Evolutionary conservation across 2,329 filamentous ascomycete species (phyloP).

Genomic region (Sclerotinia spermophila): DNA sequence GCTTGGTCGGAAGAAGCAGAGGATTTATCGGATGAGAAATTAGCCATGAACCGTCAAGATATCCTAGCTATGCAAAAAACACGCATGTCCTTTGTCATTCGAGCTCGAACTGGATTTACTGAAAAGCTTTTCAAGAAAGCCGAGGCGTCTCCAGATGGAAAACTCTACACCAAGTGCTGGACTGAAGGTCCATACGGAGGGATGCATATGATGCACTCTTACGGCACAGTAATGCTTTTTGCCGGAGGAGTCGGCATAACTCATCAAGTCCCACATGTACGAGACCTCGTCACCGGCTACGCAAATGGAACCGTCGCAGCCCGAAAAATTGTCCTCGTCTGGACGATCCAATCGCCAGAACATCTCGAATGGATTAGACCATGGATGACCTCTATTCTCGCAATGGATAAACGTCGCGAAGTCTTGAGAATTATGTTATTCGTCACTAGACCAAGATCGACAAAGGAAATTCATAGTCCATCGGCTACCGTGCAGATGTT

Average conservation of each 20-base stretch:
- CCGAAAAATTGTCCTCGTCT: conserved; percentile 69
- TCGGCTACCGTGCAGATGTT: conserved; percentile 80
- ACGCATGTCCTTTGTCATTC: conserved; percentile 67
- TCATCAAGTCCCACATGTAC: conserved; percentile 72
- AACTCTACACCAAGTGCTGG: conserved; percentile 60
- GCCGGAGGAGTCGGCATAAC: conserved; percentile 80
- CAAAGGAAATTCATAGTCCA: conserved; percentile 77
- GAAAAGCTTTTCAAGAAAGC: conserved; percentile 66
- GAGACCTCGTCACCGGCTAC: conserved; percentile 66
- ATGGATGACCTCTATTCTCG: conserved; percentile 78
- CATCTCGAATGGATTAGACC: conserved; percentile 80
- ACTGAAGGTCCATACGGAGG: conserved; percentile 78
- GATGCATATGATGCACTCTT: conserved; percentile 66
- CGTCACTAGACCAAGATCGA: conserved; percentile 69
- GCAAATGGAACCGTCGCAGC: conserved; percentile 66
- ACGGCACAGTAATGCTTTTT: conserved; percentile 75
- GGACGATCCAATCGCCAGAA: conserved; percentile 76
- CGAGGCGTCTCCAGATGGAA: conserved; percentile 55
- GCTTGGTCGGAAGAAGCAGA: conserved; percentile 71
- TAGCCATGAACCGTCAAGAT: conserved; percentile 58
- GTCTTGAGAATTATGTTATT: conserved; percentile 75
- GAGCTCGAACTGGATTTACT: conserved; percentile 72
- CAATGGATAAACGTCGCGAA: conserved; percentile 70
- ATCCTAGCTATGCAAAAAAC: conserved; percentile 58
- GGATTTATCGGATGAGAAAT: conserved; percentile 48